These are phyloP conservation scores for Pleurotus pulmonarius DNA, from an alignment of 768 basidiomycete genomes.

Conservation along the genomic window DNA sequence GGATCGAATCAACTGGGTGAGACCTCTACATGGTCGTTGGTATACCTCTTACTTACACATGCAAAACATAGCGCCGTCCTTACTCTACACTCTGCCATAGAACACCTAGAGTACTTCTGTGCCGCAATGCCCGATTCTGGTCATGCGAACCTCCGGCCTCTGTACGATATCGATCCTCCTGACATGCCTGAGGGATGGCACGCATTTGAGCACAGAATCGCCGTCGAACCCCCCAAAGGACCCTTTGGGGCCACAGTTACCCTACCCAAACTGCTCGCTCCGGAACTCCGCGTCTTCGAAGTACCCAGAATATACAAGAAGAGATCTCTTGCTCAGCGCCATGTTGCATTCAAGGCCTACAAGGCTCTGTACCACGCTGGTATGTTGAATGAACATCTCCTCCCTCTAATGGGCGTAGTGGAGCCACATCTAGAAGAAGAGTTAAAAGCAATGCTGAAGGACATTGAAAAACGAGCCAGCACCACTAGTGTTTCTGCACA, in stretches of 20 bases:
- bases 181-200: conserved; percentile 64
- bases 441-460: conserved; percentile 54
- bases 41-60: background rate
- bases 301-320: conserved; percentile 44
- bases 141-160: conserved; percentile 44
- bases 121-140: conserved; percentile 56
- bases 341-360: conserved; percentile 73
- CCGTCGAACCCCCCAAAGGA: conserved; percentile 27
- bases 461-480: conserved; percentile 62
- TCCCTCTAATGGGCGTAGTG: conserved; percentile 58
- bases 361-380: conserved; percentile 50
- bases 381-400: conserved; percentile 64
- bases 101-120: conserved; percentile 74
- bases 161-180: conserved; percentile 67
- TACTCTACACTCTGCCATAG: conserved; percentile 63
- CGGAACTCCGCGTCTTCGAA: conserved; percentile 47
- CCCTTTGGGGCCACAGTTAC: conserved; percentile 67
- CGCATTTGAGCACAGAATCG: conserved; percentile 25
- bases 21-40: background rate
- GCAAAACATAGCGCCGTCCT: conserved; percentile 54
- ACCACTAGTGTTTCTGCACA: conserved; percentile 52
- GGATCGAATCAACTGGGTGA: conserved; percentile 62
- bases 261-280: conserved; percentile 53
- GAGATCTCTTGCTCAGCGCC: conserved; percentile 63
- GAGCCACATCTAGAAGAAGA: conserved; percentile 59